Base-by-base conservation (phyloP, 2,329 filamentous ascomycete species). In the Paraconiothyrium brasiliense region DNA sequence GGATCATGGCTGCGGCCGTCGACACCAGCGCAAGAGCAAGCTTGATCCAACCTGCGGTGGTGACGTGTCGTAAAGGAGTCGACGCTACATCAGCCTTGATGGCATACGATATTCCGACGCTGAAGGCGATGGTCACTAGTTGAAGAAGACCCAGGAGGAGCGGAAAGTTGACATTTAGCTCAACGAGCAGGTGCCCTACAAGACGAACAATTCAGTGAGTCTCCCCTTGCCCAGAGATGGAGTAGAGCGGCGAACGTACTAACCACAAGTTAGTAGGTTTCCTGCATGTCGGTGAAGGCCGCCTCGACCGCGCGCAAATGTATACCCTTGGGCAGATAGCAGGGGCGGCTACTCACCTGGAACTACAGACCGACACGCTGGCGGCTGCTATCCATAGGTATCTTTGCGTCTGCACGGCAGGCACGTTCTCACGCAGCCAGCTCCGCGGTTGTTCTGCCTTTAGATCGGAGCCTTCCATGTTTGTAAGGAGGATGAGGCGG, bases 1-100 rank as follows among this genome's bases (percentile, higher is more conserved):
- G 67, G 5, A 70, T 58, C n/a, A 69, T 63, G 2, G 74, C 67
- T n/a, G 69, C 50, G 8, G 71, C 64, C 50, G 52, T 56, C 58
- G n/a, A 47, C 3, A 56, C 9, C n/a, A 56, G n/a, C 20, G 54
- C 54, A 20, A 56, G 41, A n/a, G 20, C n/a, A 37, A 56, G 30
- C 20, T 47, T 47, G 10, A 37, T 34, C 43, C 54, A 56, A 27
- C 43, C 54, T 37, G 30, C 32, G 7, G 27, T 7, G 10, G 54
- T 27, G 7, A 27, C 34, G 8, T 16, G n/a, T 13, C 24, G 24
- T 16, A 44, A 55, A 5, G 16, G 58, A 32, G 32, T 50, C 43
- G 54, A 27, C 14, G 47, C 14, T 43, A 16, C 39, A 30, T 43
- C 32, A 22, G 22, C 30, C 30, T 27, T 27, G 14, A 34, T 27